Percentiles rank a stretch among this genome's conserved stretches.
Evolutionary conservation across 2,329 filamentous ascomycete genomes (phyloP).

Genomic region (Cercospora nicotianae): DNA sequence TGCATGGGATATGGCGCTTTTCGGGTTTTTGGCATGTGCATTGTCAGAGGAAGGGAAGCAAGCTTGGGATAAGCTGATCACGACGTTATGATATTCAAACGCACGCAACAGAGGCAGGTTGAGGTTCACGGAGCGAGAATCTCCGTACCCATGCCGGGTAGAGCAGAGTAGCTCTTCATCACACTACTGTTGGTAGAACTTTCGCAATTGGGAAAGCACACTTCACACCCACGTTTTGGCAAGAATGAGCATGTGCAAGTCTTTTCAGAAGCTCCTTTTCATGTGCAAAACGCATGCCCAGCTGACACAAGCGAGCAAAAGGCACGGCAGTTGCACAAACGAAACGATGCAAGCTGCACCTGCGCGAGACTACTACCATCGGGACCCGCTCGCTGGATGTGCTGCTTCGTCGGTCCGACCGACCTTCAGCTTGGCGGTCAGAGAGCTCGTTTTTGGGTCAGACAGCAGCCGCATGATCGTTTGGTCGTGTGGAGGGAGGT

Average conservation of each 20-base stretch:
- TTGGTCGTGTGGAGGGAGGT: constrained; percentile 1
- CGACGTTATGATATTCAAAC: neutral
- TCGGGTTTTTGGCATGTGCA: constrained; percentile 3
- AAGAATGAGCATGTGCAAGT: neutral
- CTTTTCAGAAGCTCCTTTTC: neutral
- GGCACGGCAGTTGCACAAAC: neutral
- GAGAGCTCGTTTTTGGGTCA: constrained; percentile 12
- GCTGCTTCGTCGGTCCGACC: neutral
- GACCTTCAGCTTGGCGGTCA: constrained; percentile 12
- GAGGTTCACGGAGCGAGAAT: neutral
- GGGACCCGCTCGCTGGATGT: neutral
- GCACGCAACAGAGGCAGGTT: neutral
- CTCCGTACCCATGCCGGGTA: neutral
- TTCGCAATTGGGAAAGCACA: neutral
- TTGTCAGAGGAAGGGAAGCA: neutral
- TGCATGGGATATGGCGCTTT: constrained; percentile 5
- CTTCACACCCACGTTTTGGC: neutral
- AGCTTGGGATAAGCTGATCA: neutral
- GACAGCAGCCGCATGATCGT: constrained; percentile 16
- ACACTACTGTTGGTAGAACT: neutral
- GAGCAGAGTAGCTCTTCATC: neutral
- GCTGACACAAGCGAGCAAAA: neutral
- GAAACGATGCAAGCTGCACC: neutral
- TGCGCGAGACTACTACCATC: neutral
- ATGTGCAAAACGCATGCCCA: neutral